These are phyloP conservation scores for Fusarium kyushuense DNA, from an alignment of 2,329 filamentous ascomycete genomes.

Conservation along the genomic window DNA sequence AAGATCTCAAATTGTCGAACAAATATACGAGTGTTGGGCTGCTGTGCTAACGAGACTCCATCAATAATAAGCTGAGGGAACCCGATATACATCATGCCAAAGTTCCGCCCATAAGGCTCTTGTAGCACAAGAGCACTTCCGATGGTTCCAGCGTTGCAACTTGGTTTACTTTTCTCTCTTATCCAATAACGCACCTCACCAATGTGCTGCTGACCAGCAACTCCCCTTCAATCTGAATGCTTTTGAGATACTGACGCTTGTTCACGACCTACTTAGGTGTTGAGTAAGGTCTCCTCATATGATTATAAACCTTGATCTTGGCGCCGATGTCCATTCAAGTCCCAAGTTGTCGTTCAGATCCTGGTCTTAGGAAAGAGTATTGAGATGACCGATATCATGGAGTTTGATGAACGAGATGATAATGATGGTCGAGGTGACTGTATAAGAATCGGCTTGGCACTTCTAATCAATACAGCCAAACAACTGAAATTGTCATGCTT, in stretches of 20 bases:
- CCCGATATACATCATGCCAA: neutral
- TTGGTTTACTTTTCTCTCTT: conserved; percentile 6
- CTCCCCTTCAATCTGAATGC: conserved; percentile 14
- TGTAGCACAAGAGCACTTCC: conserved; percentile 17
- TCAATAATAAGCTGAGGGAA: conserved; percentile 24
- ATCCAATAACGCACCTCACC: neutral
- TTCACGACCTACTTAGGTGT: conserved; percentile 26
- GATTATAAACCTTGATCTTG: neutral
- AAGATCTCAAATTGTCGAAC: conserved; percentile 23
- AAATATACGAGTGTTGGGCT: conserved; percentile 19
- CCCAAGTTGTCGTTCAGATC: conserved; percentile 14
- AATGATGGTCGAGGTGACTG: neutral
- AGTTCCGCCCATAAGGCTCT: neutral
- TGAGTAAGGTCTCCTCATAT: conserved; percentile 15
- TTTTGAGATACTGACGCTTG: conserved; percentile 28
- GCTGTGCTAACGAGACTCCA: conserved; percentile 34
- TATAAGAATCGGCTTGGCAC: neutral
- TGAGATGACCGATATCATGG: conserved; percentile 23
- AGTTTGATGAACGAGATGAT: conserved; percentile 24
- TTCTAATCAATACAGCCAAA: neutral
- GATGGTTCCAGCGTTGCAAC: conserved; percentile 19
- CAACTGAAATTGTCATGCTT: neutral
- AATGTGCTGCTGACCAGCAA: conserved; percentile 21
- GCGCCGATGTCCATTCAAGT: conserved; percentile 21
- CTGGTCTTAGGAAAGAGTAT: conserved; percentile 4